A percentile compares a stretch with the other conserved stretches of the same genome.
Conservation (phyloP, 2,329 filamentous ascomycete genomes). For the Trichoderma sp. region DNA sequence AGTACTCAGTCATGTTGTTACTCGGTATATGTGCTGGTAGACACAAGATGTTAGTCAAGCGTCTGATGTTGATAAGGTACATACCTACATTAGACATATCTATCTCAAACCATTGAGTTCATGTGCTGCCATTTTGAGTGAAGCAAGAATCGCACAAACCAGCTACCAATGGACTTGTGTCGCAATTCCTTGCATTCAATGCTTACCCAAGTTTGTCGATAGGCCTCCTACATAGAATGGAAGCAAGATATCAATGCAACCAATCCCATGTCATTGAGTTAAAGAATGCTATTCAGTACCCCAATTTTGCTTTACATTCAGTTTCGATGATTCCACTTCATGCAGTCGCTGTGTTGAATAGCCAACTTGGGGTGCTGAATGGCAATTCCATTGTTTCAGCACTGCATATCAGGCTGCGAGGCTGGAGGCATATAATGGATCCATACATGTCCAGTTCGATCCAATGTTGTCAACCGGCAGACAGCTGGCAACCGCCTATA, state of each 20-base stretch:
- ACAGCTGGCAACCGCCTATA: not conserved
- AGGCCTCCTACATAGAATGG: not conserved
- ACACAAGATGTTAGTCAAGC: not conserved
- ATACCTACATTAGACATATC: not conserved
- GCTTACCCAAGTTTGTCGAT: not conserved
- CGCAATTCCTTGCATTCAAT: not conserved
- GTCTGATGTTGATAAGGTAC: not conserved
- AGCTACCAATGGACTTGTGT: not conserved
- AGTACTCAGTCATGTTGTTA: too few species aligned
- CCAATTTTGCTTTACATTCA: not conserved
- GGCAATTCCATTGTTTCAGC: not conserved
- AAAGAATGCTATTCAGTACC: too few species aligned
- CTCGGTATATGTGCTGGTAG: not conserved
- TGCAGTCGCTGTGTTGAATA: not conserved
- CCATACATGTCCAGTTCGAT: not conserved
- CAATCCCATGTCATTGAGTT: not conserved
- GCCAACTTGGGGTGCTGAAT: not conserved
- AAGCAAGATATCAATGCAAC: not conserved
- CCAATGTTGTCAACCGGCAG: not conserved
- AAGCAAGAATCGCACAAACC: not conserved
- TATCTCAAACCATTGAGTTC: not conserved
- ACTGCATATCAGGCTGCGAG: not conserved
- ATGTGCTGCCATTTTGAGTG: not conserved
- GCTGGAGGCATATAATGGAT: too few species aligned
- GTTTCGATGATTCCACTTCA: not conserved